Evolutionary conservation across 768 basidiomycete species (phyloP), one percentile per base, ranked within the genome.

Genomic region (Pisolithus microcarpus): DNA sequence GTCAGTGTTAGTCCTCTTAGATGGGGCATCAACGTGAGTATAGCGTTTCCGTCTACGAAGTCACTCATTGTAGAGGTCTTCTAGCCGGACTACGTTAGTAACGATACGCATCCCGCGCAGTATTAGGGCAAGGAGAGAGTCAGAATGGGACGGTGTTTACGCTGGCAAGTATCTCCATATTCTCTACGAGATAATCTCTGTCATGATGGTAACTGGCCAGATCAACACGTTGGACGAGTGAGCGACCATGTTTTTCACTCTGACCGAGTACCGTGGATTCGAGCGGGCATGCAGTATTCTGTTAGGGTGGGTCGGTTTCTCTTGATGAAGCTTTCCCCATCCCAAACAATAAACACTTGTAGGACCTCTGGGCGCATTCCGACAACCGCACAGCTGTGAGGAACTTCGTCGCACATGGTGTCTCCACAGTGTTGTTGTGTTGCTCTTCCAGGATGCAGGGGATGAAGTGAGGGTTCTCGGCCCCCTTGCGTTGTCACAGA

Each of bases 291-390:
- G 43, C 77, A 81, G 58, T 85, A 85, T 59, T 60, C 73, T 16
- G 77, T 85, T 50, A 72, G 82, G 52, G 83, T 84, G 57, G 46
- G 81, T 44, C 15, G 39, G n/a, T 10, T 18, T 13, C 2, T 7
- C 30, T 28, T 7, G 10, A 15, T 5, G n/a, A 31, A 55, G 46
- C 38, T 3, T 39, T 37, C 1, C 19, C 13, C 34, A 15, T 24
- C 16, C 21, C 36, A 56, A 39, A 54, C 13, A 26, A 5, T 16
- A 30, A 5, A 21, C 5, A 40, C 38, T n/a, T 46, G 0, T 52
- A 87, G 82, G 85, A 87, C 58, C 70, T 87, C 2, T 87, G 85
- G 85, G 62, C 78, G 3, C 85, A 87, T 61, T 84, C 82, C 21
- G 69, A 83, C 57, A 86, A 84, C 56, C 82, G 82, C 3, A 86